A percentile compares a stretch with the other conserved stretches of the same genome.
These are phyloP conservation scores for Fremontodendron californicum DNA, from an alignment of 345 rosid genomes.

Conservation along the genomic window DNA sequence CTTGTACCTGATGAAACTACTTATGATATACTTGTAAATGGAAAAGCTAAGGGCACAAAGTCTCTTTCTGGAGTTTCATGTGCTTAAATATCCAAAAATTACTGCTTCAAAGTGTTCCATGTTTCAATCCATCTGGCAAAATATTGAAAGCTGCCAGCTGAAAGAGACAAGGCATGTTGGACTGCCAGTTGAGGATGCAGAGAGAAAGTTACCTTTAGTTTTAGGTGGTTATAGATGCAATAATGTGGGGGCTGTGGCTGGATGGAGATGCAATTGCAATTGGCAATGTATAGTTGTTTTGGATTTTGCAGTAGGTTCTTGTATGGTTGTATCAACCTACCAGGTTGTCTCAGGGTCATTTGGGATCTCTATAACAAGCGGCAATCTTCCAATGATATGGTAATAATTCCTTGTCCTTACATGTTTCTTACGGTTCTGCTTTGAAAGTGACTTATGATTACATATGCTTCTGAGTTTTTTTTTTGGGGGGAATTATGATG, in stretches of 20 bases:
- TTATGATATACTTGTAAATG: slow-evolving; percentile 60
- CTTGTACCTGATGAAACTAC: slow-evolving; percentile 62
- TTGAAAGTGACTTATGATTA: background rate
- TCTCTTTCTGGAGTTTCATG: slow-evolving; percentile 26
- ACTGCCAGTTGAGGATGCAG: background rate
- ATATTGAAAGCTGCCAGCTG: background rate
- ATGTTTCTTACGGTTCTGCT: background rate
- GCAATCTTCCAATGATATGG: background rate
- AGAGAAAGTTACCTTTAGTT: background rate
- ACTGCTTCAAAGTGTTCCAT: background rate
- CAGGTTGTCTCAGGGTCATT: background rate
- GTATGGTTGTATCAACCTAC: background rate
- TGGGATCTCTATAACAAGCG: background rate
- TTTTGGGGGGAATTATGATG: background rate
- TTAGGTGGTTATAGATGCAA: too few species aligned
- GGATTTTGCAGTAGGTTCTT: background rate
- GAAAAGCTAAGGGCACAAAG: slow-evolving; percentile 29
- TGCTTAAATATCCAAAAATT: slow-evolving; percentile 7
- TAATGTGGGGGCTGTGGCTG: background rate
- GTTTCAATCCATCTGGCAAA: background rate
- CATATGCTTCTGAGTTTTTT: background rate
- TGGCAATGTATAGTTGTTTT: too few species aligned
- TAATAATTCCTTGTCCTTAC: background rate
- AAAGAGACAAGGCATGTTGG: background rate
- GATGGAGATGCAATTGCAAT: background rate